Base-by-base conservation (phyloP, 2,329 filamentous ascomycete genomes). In the Huntiella decipiens region DNA sequence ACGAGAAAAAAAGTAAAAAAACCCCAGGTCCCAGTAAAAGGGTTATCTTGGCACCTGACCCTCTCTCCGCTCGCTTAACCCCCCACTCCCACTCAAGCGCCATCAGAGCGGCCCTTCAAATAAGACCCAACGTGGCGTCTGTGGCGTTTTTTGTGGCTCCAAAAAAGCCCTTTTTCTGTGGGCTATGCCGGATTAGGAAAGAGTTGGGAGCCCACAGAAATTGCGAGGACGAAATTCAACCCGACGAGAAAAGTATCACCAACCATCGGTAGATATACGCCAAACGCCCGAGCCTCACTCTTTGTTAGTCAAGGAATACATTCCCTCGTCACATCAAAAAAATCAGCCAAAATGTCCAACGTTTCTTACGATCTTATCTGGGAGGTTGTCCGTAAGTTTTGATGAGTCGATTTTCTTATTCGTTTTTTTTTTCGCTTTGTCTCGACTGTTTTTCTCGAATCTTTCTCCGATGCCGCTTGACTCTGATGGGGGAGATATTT, bases 281-380 rank as follows among this genome's bases (percentile, higher is more conserved):
- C 38, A 33, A 33, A 34, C 16, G 32, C 46, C 40, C 49, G 43
- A 48, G 46, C 36, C 47, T 35, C 32, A 39, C 40, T 34, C 5
- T 48, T 43, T 38, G 44, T 32, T 42, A 37, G 44, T 51, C 43
- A 52, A 39, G 40, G 38, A 50, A 38, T 40, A 35, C 36, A 48
- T 44, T 41, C 35, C 46, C 41, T 44, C 46, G 28, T 41, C 48
- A 49, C 44, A 37, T 38, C 41, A 7, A 7, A 45, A 39, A 53
- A 38, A 39, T 51, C 61, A 57, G 60, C 59, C 71, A 75, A 65
- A 66, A 74, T 75, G 70, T 63, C 66, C 59, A 84, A 86, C 72
- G 73, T 93, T 62, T 92, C 86, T 65, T 68, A 79, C 62, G 87
- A 95, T 70, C 74, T 95, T 59, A 70, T 94, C 73, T 96, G 88